Base-by-base conservation (phyloP, 805 yeast species). In the Starmerella scarabaei region DNA sequence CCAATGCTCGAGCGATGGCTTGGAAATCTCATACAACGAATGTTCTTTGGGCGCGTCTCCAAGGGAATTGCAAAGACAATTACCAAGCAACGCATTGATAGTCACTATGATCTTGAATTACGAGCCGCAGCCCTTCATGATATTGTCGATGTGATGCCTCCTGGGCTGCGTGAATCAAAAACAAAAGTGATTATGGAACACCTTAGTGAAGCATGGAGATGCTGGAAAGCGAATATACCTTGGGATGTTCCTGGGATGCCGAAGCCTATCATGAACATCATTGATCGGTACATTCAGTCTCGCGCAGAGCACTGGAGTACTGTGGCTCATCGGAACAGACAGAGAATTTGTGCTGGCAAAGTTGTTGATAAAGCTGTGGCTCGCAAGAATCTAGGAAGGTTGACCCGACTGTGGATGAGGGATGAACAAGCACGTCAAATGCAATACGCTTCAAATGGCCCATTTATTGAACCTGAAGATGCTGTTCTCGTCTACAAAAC, bases 231-330 rank as follows among this genome's bases (percentile, higher is more conserved):
- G 2, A 88, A 91, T 55, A 80, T 91, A 43, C 94, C 96, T 0
- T 91, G 97, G 97, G 77, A 83, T 50, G 97, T 91, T 14, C 94
- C 94, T 1, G 97, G 97, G 0, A 66, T 91, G 61, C 98, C 99
- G 2, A 80, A 72, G 38, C 96, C 96, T 0, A 73, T 91, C 20
- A 91, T 77, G 49, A 72, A 74, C 33, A 82, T 91, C 29, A 86
- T 91, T 45, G 79, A 82, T 54, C 72, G 94, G 33, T 91, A 91
- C 53, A 77, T 91, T 36, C 79, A 84, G 53, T 94, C 95, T 1
- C 88, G 91, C 57, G 95, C 97, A 2, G 96, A 88, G 52, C 93
- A 94, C 5, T 91, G 97, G 97, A 71, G 84, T 11, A 77, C 91
- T 1, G 86, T 83, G 14, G 94, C 98, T 1, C 94, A 88, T 53